Conservation (phyloP, 495 filamentous ascomycete species). For the Choiromyces venosus region DNA sequence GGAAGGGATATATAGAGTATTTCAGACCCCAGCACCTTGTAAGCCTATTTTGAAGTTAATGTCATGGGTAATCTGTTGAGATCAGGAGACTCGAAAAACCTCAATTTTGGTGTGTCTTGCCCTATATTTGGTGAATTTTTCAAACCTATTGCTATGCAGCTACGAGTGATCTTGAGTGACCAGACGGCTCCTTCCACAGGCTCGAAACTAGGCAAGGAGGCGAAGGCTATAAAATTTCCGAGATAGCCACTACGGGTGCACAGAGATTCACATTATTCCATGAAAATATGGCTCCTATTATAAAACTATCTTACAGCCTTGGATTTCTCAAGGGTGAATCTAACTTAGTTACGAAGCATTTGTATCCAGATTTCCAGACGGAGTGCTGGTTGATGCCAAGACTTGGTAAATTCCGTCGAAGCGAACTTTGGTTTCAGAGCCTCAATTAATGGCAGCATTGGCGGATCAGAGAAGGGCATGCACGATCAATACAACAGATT, state of each 20-base stretch:
- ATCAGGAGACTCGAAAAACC: too few species aligned
- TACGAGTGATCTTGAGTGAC: background rate
- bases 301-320: background rate
- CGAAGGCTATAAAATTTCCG: background rate
- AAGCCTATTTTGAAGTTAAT: too few species aligned
- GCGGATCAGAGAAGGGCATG: constrained; percentile 2
- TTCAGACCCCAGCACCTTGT: too few species aligned
- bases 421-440: background rate
- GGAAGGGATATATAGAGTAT: too few species aligned
- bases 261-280: background rate
- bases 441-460: background rate
- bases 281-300: background rate
- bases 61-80: too few species aligned
- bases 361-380: background rate
- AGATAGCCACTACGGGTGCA: background rate
- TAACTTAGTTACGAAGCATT: background rate
- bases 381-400: background rate
- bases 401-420: constrained; percentile 1
- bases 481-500: background rate
- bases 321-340: background rate
- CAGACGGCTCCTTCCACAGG: background rate
- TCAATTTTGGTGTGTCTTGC: too few species aligned
- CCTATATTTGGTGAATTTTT: too few species aligned
- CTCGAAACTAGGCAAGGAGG: background rate
- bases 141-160: too few species aligned